Conservation (phyloP, 1,139 yeast genomes). For the Pneumocystis murina region DNA sequence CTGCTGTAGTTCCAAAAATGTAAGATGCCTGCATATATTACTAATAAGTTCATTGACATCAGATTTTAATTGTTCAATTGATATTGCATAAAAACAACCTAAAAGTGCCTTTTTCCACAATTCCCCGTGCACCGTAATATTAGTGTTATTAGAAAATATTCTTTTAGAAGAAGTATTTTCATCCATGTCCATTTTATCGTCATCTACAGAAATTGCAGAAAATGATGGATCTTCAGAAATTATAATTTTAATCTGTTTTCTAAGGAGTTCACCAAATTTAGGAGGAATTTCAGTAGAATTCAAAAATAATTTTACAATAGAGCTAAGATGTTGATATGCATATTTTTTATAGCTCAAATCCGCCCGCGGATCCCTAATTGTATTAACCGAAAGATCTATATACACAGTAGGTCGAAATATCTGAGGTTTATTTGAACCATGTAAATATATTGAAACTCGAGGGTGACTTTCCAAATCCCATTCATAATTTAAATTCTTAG, state of each 20-base stretch:
- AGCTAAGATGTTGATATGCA: conserved; percentile 59
- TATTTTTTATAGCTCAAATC: conserved; percentile 55
- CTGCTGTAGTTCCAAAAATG: conserved; percentile 59
- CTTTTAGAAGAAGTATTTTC: background rate
- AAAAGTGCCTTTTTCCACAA: conserved; percentile 22
- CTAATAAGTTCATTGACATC: conserved; percentile 51
- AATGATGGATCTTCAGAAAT: conserved; percentile 16
- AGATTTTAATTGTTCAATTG: conserved; percentile 57
- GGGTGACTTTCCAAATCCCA: conserved; percentile 37
- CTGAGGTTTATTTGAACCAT: conserved; percentile 7
- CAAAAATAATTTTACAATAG: conserved; percentile 54
- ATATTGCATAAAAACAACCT: conserved; percentile 53
- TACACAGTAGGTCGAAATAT: conserved; percentile 6
- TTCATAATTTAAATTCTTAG: conserved; percentile 47
- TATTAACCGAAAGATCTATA: conserved; percentile 5
- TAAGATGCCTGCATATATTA: conserved; percentile 64
- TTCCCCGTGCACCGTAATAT: background rate
- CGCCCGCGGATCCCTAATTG: conserved; percentile 49
- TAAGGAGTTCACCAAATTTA: conserved; percentile 34
- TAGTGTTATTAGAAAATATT: background rate
- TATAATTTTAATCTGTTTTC: conserved; percentile 33
- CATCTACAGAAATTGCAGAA: conserved; percentile 30
- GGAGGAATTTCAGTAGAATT: conserved; percentile 52
- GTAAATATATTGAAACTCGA: conserved; percentile 46
- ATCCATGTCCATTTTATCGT: conserved; percentile 25